Conservation (phyloP, 331 rosid species). For the Stylosanthes scabra region DNA sequence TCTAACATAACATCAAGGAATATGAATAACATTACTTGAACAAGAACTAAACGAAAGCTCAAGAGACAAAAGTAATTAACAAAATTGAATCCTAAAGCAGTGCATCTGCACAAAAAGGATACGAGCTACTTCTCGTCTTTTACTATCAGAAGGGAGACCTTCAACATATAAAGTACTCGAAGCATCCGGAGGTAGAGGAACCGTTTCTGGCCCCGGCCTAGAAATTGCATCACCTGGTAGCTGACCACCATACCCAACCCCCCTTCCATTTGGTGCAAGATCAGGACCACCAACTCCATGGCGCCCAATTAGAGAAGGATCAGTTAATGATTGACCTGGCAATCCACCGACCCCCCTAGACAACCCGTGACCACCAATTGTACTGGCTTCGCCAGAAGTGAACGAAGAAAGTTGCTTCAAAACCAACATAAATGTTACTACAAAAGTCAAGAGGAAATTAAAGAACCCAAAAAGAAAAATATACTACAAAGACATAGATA, state of each 20-base stretch:
- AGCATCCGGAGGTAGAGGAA: conserved; percentile 88
- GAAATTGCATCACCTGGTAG: conserved; percentile 57
- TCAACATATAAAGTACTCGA: conserved; percentile 89
- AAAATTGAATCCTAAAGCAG: background rate
- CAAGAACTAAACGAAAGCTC: background rate
- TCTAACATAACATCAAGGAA: conserved; percentile 58
- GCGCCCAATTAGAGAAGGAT: conserved; percentile 60
- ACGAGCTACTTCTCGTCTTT: conserved; percentile 90
- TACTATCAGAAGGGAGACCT: conserved; percentile 89
- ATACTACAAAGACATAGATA: conserved; percentile 37
- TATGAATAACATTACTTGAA: background rate
- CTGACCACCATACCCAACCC: conserved; percentile 61
- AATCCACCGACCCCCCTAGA: conserved; percentile 64
- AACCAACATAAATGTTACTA: conserved; percentile 43
- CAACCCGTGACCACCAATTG: conserved; percentile 61
- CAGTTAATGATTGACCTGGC: conserved; percentile 57
- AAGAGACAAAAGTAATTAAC: conserved; percentile 1
- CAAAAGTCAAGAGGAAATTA: conserved; percentile 25
- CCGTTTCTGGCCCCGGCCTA: conserved; percentile 73
- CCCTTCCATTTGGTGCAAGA: conserved; percentile 62
- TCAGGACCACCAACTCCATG: conserved; percentile 61
- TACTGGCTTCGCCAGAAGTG: conserved; percentile 70
- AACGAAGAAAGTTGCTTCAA: conserved; percentile 70
- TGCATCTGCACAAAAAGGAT: conserved; percentile 57
- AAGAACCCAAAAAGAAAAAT: conserved; percentile 39